Evolutionary conservation across 2,329 filamentous ascomycete genomes (phyloP).

Genomic region (Paraphaeosphaeria minitans): DNA sequence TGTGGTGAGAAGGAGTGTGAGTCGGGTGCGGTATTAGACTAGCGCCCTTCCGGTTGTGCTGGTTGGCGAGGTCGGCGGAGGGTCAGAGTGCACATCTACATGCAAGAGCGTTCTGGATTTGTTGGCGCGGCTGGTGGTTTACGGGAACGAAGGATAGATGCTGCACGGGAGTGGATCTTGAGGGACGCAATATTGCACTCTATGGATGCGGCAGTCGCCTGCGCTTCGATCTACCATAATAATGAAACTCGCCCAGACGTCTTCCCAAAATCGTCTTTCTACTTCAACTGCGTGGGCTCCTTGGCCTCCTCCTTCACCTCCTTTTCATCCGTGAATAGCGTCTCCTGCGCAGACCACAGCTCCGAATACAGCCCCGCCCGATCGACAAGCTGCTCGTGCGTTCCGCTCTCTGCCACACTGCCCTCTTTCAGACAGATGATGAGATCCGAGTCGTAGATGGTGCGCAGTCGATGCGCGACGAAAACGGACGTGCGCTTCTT

Average conservation of each 20-base stretch:
- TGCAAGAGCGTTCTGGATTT: too few species aligned
- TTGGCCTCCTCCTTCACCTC: slow-evolving; percentile 9
- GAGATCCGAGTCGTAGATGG: slow-evolving; percentile 88
- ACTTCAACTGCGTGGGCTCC: background rate
- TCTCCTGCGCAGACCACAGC: slow-evolving; percentile 73
- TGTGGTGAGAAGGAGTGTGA: slow-evolving; percentile 35
- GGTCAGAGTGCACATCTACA: too few species aligned
- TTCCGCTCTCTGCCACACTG: slow-evolving; percentile 84
- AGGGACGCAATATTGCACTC: too few species aligned
- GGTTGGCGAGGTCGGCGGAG: too few species aligned
- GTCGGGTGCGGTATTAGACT: slow-evolving; percentile 32
- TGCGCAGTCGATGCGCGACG: slow-evolving; percentile 87
- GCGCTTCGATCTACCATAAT: too few species aligned
- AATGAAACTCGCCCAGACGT: background rate
- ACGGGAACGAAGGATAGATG: too few species aligned
- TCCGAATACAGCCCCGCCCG: slow-evolving; percentile 81
- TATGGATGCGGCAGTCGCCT: too few species aligned
- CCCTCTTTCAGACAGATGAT: slow-evolving; percentile 91
- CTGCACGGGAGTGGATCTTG: too few species aligned
- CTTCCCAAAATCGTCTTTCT: background rate
- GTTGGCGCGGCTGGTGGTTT: too few species aligned
- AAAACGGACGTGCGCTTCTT: slow-evolving; percentile 92
- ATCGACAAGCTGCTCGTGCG: slow-evolving; percentile 82
- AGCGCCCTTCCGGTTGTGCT: too few species aligned
- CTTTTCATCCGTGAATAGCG: slow-evolving; percentile 32